Evolutionary conservation across 805 yeast genomes (phyloP).

Genomic region (Millerozyma miso): DNA sequence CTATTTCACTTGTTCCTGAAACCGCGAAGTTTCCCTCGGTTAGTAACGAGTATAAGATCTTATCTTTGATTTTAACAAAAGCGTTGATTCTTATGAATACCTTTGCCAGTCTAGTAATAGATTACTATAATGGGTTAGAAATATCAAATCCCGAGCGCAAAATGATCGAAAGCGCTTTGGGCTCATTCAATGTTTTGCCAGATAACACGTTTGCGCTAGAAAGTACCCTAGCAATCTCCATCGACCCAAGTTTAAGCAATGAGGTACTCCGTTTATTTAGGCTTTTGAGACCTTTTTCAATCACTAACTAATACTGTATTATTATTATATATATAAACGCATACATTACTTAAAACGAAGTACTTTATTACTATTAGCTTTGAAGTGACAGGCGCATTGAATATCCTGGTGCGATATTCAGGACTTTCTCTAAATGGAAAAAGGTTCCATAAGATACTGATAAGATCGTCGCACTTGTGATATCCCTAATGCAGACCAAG

Average conservation of each 20-base stretch:
- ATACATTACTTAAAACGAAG: too few relatives aligned
- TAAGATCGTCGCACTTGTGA: neutral
- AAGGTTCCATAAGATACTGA: neutral
- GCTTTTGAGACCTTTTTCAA: conserved; percentile 15
- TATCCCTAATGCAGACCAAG: too few relatives aligned
- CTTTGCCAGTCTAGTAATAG: conserved; percentile 25
- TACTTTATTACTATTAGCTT: too few relatives aligned
- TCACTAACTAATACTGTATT: neutral
- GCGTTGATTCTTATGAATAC: conserved; percentile 35
- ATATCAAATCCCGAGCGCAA: conserved; percentile 9
- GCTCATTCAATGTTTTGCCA: conserved; percentile 22
- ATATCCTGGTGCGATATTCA: too few relatives aligned
- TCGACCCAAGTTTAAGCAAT: conserved; percentile 31
- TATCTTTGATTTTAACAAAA: conserved; percentile 30
- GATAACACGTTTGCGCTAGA: conserved; percentile 34
- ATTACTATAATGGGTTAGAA: conserved; percentile 12
- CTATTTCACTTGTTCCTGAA: conserved; percentile 33
- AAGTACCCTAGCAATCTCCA: conserved; percentile 28
- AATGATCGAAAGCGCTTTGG: conserved; percentile 5
- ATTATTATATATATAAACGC: neutral
- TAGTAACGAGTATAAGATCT: conserved; percentile 29
- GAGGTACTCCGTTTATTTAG: conserved; percentile 35
- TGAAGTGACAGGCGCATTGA: too few relatives aligned
- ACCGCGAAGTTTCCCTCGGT: conserved; percentile 29
- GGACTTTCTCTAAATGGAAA: neutral